These are phyloP conservation scores for Gastrolobium villosum DNA, from an alignment of 306 rosid genomes.

Conservation along the genomic window DNA sequence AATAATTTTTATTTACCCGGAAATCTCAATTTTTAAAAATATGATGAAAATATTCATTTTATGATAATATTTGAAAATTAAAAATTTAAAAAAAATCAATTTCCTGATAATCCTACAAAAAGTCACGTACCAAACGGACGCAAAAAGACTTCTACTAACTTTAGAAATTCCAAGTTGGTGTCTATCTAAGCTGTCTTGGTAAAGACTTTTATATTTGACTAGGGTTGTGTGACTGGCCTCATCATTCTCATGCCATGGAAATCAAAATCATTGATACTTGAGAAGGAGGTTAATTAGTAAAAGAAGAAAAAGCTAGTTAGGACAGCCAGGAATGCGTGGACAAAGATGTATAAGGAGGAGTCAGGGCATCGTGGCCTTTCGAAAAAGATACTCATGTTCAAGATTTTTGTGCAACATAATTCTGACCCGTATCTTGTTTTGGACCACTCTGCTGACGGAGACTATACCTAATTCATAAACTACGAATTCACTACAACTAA, in stretches of 20 bases:
- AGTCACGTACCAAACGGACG: too few species aligned
- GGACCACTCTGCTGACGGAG: slow-evolving; percentile 31
- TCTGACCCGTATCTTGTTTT: slow-evolving; percentile 38
- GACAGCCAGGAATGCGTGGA: slow-evolving; percentile 26
- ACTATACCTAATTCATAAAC: neutral
- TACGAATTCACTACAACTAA: neutral
- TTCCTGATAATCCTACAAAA: too few species aligned
- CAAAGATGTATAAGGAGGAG: neutral
- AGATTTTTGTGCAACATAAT: slow-evolving; percentile 41
- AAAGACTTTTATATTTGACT: slow-evolving; percentile 13
- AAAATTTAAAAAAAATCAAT: too few species aligned
- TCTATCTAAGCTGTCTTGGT: slow-evolving; percentile 50
- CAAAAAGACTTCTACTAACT: too few species aligned
- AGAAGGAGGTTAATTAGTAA: neutral
- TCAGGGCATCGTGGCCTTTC: neutral
- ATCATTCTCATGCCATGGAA: slow-evolving; percentile 21
- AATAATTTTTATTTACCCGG: too few species aligned
- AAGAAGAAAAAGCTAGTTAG: slow-evolving; percentile 24
- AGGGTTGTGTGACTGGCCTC: slow-evolving; percentile 39
- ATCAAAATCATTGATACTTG: slow-evolving; percentile 28
- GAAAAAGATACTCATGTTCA: neutral
- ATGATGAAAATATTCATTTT: too few species aligned
- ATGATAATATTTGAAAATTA: too few species aligned
- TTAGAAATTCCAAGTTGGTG: slow-evolving; percentile 21
- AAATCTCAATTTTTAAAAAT: too few species aligned